These are phyloP conservation scores for Cynanchum wilfordii DNA, from an alignment of 257 asterid species.

Conservation along the genomic window DNA sequence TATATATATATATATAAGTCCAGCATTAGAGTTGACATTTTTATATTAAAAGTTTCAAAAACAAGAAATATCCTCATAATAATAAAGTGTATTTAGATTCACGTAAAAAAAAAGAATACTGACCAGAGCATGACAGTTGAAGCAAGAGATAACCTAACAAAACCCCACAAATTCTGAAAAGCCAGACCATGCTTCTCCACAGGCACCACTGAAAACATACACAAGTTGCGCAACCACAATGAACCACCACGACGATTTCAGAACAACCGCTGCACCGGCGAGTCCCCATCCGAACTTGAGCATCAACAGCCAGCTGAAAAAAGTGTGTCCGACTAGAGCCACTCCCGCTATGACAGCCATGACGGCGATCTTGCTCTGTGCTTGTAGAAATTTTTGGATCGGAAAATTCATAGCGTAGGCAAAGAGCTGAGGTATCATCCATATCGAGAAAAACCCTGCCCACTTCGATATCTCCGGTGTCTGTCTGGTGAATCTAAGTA, in stretches of 20 bases:
- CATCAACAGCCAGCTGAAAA: conserved; percentile 56
- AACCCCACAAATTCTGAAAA: conserved; percentile 43
- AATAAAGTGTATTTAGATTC: too few species aligned
- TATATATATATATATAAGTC: too few species aligned
- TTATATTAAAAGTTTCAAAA: too few species aligned
- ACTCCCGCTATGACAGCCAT: conserved; percentile 41
- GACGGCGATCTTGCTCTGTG: conserved; percentile 51
- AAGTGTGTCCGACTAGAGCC: conserved; percentile 29
- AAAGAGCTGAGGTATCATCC: conserved; percentile 67
- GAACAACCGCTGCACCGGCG: conserved; percentile 41
- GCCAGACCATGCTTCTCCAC: conserved; percentile 57
- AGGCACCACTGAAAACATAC: conserved; percentile 44
- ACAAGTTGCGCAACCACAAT: conserved; percentile 40
- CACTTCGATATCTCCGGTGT: conserved; percentile 31
- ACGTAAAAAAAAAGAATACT: too few species aligned
- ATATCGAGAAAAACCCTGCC: conserved; percentile 39
- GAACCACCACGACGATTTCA: conserved; percentile 60
- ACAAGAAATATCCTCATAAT: too few species aligned
- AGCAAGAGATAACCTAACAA: conserved; percentile 46
- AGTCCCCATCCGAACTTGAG: conserved; percentile 53
- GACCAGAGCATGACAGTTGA: conserved; percentile 64
- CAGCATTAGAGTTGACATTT: too few species aligned
- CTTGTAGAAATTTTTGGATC: conserved; percentile 51
- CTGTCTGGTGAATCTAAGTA: conserved; percentile 42
- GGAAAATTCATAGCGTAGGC: conserved; percentile 58